Conservation (phyloP, 2,329 filamentous ascomycete genomes). For the Apiospora pterosperma region DNA sequence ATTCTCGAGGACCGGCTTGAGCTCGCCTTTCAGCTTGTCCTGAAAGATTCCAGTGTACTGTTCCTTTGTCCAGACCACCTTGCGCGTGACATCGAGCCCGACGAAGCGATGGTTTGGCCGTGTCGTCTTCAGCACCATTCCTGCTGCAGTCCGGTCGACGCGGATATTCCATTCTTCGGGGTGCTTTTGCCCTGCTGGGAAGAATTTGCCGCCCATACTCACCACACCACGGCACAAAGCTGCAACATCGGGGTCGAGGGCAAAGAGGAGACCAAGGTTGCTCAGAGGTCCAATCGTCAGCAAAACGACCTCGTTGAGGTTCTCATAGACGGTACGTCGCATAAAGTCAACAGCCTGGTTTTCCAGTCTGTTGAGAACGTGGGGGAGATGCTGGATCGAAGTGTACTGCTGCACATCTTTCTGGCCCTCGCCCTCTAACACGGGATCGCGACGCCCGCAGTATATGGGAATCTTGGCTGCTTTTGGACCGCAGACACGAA, state of each 20-base stretch:
- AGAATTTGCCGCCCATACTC: slow-evolving; percentile 9
- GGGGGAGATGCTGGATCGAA: not conserved
- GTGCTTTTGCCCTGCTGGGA: not conserved
- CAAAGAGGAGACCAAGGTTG: slow-evolving; percentile 9
- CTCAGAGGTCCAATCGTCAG: slow-evolving; percentile 9
- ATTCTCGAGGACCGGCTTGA: not conserved
- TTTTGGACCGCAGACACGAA: not conserved
- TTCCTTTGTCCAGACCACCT: not conserved
- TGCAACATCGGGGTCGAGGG: slow-evolving; percentile 8
- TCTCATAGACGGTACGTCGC: slow-evolving; percentile 3
- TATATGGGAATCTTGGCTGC: slow-evolving; percentile 4
- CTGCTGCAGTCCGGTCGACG: slow-evolving; percentile 8
- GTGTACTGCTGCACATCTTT: slow-evolving; percentile 1
- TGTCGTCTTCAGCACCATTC: slow-evolving; percentile 3
- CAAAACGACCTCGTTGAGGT: slow-evolving; percentile 8
- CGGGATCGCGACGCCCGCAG: slow-evolving; percentile 6
- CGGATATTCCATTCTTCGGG: slow-evolving; percentile 8
- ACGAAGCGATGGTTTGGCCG: slow-evolving; percentile 8
- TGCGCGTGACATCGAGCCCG: slow-evolving; percentile 10
- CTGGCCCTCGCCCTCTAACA: slow-evolving; percentile 8
- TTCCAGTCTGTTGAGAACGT: not conserved
- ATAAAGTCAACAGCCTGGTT: slow-evolving; percentile 10
- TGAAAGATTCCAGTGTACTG: not conserved
- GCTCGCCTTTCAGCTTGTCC: not conserved
- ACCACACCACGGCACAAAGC: slow-evolving; percentile 5